These are phyloP conservation scores for Lactarius deliciosus DNA, from an alignment of 768 basidiomycete genomes.

Conservation along the genomic window DNA sequence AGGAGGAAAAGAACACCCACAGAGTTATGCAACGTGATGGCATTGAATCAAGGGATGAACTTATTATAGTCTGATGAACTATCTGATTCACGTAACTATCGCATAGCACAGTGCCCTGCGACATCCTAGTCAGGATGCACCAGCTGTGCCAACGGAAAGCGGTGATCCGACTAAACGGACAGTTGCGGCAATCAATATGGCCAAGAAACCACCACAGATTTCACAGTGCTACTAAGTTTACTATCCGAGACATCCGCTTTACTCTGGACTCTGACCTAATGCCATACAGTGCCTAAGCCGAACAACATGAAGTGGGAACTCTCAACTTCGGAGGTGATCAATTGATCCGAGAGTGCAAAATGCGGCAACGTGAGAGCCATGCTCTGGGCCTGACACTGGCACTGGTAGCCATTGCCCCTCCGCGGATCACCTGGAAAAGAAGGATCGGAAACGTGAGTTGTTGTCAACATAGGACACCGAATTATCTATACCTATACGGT, in stretches of 20 bases:
- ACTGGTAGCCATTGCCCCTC: not conserved
- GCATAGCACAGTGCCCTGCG: no score
- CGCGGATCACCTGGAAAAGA: not conserved
- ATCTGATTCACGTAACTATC: not conserved
- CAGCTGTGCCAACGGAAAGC: not conserved
- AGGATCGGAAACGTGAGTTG: not conserved
- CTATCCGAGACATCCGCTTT: not conserved
- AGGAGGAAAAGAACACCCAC: no score
- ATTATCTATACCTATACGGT: constrained; percentile 2
- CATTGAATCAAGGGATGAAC: not conserved
- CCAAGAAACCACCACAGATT: not conserved
- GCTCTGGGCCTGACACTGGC: not conserved
- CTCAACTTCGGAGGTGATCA: not conserved
- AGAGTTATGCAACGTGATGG: not conserved
- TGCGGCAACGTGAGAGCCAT: not conserved
- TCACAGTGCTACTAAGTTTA: not conserved
- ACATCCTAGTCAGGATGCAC: no score
- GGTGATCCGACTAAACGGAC: not conserved
- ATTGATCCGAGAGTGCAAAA: not conserved
- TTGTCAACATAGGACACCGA: not conserved
- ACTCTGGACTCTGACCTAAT: not conserved
- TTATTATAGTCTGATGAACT: not conserved
- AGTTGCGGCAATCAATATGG: not conserved
- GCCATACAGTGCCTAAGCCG: not conserved
- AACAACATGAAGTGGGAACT: not conserved